Base-by-base conservation (phyloP, 1,139 yeast genomes). In the Kazachstania sp. region DNA sequence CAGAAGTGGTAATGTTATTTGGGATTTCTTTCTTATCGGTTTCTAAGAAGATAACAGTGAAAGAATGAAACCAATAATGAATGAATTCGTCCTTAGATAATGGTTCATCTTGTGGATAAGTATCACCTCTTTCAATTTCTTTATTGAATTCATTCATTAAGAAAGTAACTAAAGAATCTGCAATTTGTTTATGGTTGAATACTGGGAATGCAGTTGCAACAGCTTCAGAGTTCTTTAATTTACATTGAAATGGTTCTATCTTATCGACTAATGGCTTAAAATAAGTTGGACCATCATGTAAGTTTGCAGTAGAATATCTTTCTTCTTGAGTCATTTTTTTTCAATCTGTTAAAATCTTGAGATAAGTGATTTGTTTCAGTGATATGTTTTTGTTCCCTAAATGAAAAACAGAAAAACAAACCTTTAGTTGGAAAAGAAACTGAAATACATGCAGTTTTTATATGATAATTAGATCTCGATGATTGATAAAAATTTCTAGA, bases 201-300 rank as follows among this genome's bases (percentile, higher is more conserved):
- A 90, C 75, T 5, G 97, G 96, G 58, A 84, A 82, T 12, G 90
- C 80, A 8, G 95, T 86, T 1, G 94, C 96, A 2, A 82, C 74
- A 5, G 90, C 78, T 49, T 82, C 86, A 11, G 83, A 84, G 59
- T 86, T 95, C 58, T 81, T 78, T 40, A 88, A 71, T 20, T 80
- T 69, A 11, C 86, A 83, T 3, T 86, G 79, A 52, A 76, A 67
- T n/a, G 72, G 73, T 38, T 60, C 59, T 6, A 66, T 57, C 41
- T 56, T 53, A 2, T 51, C 54, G 1, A 59, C 63, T 36, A 52
- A 46, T 19, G 70, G 64, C 46, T 60, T 60, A 49, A 37, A 47
- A 26, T 57, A 57, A 16, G 46, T 45, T 15, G 65, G 60, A 1
- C 67, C 68, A 37, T 57, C 51, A 12, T 53, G 56, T 40, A 62